Percentiles rank a stretch among this genome's conserved stretches.
Conservation (phyloP, 768 basidiomycete genomes). For the Pleurotus tuber-regium region DNA sequence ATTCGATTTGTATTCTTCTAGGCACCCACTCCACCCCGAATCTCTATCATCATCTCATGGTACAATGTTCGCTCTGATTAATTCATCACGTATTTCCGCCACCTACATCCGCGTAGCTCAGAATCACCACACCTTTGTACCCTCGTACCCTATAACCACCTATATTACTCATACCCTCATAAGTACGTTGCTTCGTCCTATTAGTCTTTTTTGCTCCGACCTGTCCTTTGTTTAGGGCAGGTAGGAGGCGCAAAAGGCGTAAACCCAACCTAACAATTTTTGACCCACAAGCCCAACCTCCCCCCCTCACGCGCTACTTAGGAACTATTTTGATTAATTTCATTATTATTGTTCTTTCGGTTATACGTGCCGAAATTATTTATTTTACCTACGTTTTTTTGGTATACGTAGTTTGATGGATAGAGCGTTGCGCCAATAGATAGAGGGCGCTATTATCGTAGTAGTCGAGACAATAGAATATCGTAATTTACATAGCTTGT, state of each 20-base stretch:
- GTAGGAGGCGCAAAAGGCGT: too few species aligned
- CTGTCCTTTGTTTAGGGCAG: too few species aligned
- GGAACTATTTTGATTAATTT: too few species aligned
- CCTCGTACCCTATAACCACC: conserved; percentile 5
- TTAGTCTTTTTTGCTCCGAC: not conserved
- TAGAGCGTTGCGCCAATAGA: not conserved
- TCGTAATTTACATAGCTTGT: too few species aligned
- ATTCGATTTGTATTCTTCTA: conserved; percentile 7
- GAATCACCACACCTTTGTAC: not conserved
- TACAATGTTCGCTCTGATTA: conserved; percentile 4
- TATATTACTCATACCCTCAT: conserved; percentile 2
- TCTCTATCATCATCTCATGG: not conserved
- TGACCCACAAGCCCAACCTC: too few species aligned
- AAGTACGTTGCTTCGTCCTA: not conserved
- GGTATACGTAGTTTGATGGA: not conserved
- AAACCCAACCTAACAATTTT: too few species aligned
- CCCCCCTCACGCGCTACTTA: too few species aligned
- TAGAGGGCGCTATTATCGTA: too few species aligned
- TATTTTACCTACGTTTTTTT: not conserved
- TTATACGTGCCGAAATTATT: not conserved
- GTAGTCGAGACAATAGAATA: not conserved
- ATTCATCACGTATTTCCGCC: not conserved
- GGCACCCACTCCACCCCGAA: not conserved
- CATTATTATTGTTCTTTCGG: not conserved
- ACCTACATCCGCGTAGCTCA: conserved; percentile 5